Conservation (phyloP, 345 rosid genomes). For the Camelina neglecta region DNA sequence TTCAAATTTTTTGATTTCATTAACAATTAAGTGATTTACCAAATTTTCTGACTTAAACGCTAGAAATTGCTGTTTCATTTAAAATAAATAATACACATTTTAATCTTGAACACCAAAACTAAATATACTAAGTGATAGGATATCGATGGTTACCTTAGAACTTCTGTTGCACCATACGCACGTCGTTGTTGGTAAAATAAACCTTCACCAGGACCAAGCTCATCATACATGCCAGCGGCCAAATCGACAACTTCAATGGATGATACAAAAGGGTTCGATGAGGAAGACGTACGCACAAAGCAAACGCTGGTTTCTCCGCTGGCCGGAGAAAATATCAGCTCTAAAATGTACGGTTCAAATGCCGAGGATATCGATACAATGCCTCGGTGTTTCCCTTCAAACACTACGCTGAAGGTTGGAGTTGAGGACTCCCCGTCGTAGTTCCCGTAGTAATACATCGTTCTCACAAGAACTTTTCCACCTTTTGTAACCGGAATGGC, state of each 20-base stretch:
- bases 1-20: too few relatives aligned
- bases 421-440: conserved; percentile 30
- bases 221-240: conserved; percentile 25
- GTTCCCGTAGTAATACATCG: conserved; percentile 40
- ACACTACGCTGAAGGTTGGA: conserved; percentile 27
- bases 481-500: conserved; percentile 34
- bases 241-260: conserved; percentile 39
- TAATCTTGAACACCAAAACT: too few relatives aligned
- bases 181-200: conserved; percentile 21
- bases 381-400: conserved; percentile 34
- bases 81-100: too few relatives aligned
- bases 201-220: conserved; percentile 37
- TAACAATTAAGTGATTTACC: too few relatives aligned
- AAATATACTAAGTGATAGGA: too few relatives aligned
- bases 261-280: conserved; percentile 41
- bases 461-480: conserved; percentile 27
- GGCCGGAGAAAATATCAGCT: conserved; percentile 34
- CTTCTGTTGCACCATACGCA: conserved; percentile 6
- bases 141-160: conserved; percentile 1
- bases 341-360: neutral
- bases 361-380: conserved; percentile 3
- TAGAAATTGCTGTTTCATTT: too few relatives aligned
- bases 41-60: too few relatives aligned
- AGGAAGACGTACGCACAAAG: conserved; percentile 33
- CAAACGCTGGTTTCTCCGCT: conserved; percentile 35